phyloP scores from a whole-genome alignment of 192 early-diverging fungal species.

The Endogone sp. region DNA sequence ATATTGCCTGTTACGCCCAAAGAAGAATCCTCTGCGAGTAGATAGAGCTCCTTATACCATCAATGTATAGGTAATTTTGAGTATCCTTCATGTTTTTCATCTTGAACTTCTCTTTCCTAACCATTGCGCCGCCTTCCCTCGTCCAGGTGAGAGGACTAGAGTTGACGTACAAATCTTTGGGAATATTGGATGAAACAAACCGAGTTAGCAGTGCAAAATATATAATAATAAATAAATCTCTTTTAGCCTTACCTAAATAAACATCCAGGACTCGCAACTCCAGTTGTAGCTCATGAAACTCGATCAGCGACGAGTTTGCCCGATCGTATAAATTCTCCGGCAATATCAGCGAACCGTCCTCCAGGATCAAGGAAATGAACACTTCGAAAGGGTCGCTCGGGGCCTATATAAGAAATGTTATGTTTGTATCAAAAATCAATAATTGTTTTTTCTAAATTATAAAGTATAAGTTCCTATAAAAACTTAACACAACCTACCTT shows the following conservation, averaged over 20 bases:
- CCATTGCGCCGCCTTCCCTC: conserved; percentile 22
- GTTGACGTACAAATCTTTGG: conserved; percentile 57
- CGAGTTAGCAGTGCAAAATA: too few species aligned
- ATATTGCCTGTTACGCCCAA: too few species aligned
- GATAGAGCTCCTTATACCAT: conserved; percentile 32
- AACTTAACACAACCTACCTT: conserved; percentile 27
- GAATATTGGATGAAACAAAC: too few species aligned
- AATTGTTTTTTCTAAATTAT: too few species aligned
- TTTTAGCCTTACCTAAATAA: conserved; percentile 50
- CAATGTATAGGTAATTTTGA: conserved; percentile 48
- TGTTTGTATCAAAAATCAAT: background rate
- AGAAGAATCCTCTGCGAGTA: too few species aligned
- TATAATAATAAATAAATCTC: background rate
- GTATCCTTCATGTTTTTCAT: conserved; percentile 24
- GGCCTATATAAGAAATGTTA: background rate
- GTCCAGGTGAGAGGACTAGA: conserved; percentile 56
- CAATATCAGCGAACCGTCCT: conserved; percentile 44
- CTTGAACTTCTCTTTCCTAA: conserved; percentile 11
- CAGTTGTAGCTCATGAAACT: conserved; percentile 59
- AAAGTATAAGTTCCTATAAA: too few species aligned
- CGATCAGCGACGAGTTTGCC: conserved; percentile 45
- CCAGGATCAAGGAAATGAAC: conserved; percentile 37
- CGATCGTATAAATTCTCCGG: conserved; percentile 59
- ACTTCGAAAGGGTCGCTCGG: conserved; percentile 51
- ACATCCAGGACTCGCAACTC: conserved; percentile 59